Base-by-base conservation (phyloP, 257 asterid genomes). In the Ballota nigra region DNA sequence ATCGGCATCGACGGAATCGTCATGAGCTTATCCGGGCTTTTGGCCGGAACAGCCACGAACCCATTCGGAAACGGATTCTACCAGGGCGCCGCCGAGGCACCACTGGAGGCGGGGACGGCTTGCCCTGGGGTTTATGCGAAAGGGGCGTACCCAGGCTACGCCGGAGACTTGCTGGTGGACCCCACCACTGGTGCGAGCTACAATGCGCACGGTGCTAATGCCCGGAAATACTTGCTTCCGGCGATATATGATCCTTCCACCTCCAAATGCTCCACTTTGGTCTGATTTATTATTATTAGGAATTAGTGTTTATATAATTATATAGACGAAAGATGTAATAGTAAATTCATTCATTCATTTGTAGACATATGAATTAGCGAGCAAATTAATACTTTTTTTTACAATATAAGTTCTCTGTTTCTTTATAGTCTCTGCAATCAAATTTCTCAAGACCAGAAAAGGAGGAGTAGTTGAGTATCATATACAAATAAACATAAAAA, bases 101-200 rank as follows among this genome's bases (percentile, higher is more conserved):
- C 89, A 5, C 24, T 91, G 11, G 97, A 91, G 36, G 97, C 96
- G 0, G 77, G 92, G 0, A 77, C 96, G 15, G 97, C 96, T 47
- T 90, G 97, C 60, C 83, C 94, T 0, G 97, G 97, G 16, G 86
- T 91, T 0, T 91, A 91, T 10, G 97, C 81, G 0, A 88, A 86
- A 9, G 96, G 96, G 3, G 96, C 97, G 0, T 90, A 90, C 61
- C 96, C 97, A 0, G 97, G n/a, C n/a, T n/a, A n/a, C n/a, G n/a
- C n/a, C n/a, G n/a, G n/a, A n/a, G n/a, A n/a, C n/a, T n/a, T n/a
- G n/a, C n/a, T n/a, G n/a, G n/a, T n/a, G n/a, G n/a, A n/a, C n/a
- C n/a, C n/a, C n/a, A n/a, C n/a, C n/a, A 94, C 74, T 0, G 97
- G 96, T 10, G 97, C 90, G 4, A 91, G 97, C 79, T 91, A 84